Percentiles rank a stretch among this genome's conserved stretches.
phyloP scores from a whole-genome alignment of 441 rosid species.

The Theobroma grandiflorum region DNA sequence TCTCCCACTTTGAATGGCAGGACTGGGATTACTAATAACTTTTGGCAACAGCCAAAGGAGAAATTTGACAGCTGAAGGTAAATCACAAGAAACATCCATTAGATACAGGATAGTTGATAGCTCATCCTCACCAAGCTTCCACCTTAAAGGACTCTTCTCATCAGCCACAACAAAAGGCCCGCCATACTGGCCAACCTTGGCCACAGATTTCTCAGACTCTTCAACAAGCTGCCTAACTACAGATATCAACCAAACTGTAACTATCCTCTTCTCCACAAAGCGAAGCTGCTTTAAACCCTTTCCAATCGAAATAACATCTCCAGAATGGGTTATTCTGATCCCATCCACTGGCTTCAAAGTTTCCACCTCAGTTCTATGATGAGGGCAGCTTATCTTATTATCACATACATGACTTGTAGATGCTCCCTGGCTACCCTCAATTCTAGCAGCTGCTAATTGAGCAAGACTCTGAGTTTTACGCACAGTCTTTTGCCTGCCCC shows the following conservation, averaged over 20 bases:
- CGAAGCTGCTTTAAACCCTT: slow-evolving; percentile 81
- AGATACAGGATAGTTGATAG: slow-evolving; percentile 76
- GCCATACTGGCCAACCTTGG: slow-evolving; percentile 66
- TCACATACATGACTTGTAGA: slow-evolving; percentile 98
- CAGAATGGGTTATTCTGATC: slow-evolving; percentile 48
- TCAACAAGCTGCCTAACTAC: slow-evolving; percentile 85
- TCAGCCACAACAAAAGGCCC: slow-evolving; percentile 69
- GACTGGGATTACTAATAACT: slow-evolving; percentile 63
- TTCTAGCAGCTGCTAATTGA: slow-evolving; percentile 94
- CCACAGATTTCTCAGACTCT: slow-evolving; percentile 71
- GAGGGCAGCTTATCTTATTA: slow-evolving; percentile 75
- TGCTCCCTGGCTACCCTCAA: slow-evolving; percentile 99
- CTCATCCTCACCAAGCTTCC: slow-evolving; percentile 99
- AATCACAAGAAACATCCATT: slow-evolving; percentile 85
- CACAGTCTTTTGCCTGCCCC: slow-evolving; percentile 88
- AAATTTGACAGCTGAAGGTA: slow-evolving; percentile 80
- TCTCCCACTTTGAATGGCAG: slow-evolving; percentile 81
- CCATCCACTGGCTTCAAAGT: slow-evolving; percentile 63
- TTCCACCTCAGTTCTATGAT: slow-evolving; percentile 64
- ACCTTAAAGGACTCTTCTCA: slow-evolving; percentile 62
- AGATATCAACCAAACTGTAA: slow-evolving; percentile 82
- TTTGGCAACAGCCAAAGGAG: slow-evolving; percentile 94
- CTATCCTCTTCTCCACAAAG: slow-evolving; percentile 80
- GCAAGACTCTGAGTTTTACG: slow-evolving; percentile 94
- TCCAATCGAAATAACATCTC: slow-evolving; percentile 78